These are phyloP conservation scores for Artemisia annua DNA, from an alignment of 129 eudicot species.

Conservation along the genomic window DNA sequence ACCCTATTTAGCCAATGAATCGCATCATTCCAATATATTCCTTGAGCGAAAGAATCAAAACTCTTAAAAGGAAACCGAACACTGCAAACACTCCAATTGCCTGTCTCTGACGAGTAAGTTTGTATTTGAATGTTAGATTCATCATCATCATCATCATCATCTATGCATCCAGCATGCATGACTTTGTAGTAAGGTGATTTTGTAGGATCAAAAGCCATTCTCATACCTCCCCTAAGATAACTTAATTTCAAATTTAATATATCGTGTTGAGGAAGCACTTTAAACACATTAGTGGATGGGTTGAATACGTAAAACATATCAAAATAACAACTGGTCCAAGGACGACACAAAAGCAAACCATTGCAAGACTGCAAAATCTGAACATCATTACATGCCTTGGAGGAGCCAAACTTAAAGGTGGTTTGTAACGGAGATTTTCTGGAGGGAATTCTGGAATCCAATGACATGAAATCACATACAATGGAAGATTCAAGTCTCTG, in stretches of 20 bases:
- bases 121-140: not conserved
- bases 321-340: not conserved
- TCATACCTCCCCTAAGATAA: not conserved
- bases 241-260: no score
- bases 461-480: constrained; percentile 11
- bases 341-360: constrained; percentile 22
- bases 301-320: not conserved
- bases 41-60: not conserved
- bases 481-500: not conserved
- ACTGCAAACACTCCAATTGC: not conserved
- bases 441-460: constrained; percentile 11
- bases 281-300: not conserved
- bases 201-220: not conserved
- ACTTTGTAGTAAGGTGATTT: not conserved
- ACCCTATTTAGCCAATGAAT: not conserved
- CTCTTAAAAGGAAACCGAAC: not conserved
- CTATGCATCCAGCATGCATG: not conserved
- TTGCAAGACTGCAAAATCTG: constrained; percentile 24
- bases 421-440: not conserved
- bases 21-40: not conserved
- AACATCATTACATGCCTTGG: not conserved
- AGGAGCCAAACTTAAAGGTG: not conserved
- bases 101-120: constrained; percentile 17
- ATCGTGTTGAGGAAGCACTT: not conserved
- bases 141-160: not conserved